Base-by-base conservation (phyloP, 805 yeast species). In the Tanozyma kutaoensis region DNA sequence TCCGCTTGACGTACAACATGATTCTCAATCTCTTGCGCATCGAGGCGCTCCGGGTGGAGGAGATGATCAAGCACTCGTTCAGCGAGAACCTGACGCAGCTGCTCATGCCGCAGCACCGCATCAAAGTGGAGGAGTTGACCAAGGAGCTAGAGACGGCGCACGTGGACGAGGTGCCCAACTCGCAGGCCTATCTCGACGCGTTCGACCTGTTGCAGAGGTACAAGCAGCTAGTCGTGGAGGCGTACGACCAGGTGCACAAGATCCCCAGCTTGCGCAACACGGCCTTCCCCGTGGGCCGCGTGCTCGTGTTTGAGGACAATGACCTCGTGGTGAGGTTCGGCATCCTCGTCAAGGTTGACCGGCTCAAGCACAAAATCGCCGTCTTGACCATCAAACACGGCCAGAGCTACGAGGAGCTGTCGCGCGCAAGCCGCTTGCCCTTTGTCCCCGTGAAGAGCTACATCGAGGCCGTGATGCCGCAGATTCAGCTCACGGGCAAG, bases 21-120 rank as follows among this genome's bases (percentile, higher is more conserved):
- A 88, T 86, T 38, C 63, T 91, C 47, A 91, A 88, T 44, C 55
- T 91, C 34, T 60, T 91, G 38, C 69, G 98, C 47, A 85, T 91
- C 31, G 98, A 91, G 49, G 96, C 97, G 0, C 58, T 91, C 35
- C 71, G 78, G 40, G 97, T 91, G n/a, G 98, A 91, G 46, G 98
- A 91, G 48, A 91, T 91, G 94, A 88, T 91, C 42, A 88, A 86
- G 46, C 80, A 88, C 36, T 85, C 96, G 1, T 91, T 91, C 51
- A 72, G 93, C 52, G 98, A 91, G 46, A 86, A 91, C 43, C 64
- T 86, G 0, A 66, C 86, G 1, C 96, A 88, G 46, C 70, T 84
- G 0, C 53, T 86, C 38, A 54, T 84, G 28, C 96, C 96, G 0
- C 93, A 85, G 36, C 91, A 82, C 43, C 77, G 85, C 48, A 63